phyloP scores from a whole-genome alignment of 495 filamentous ascomycete species.

The Aspergillus affinis region DNA sequence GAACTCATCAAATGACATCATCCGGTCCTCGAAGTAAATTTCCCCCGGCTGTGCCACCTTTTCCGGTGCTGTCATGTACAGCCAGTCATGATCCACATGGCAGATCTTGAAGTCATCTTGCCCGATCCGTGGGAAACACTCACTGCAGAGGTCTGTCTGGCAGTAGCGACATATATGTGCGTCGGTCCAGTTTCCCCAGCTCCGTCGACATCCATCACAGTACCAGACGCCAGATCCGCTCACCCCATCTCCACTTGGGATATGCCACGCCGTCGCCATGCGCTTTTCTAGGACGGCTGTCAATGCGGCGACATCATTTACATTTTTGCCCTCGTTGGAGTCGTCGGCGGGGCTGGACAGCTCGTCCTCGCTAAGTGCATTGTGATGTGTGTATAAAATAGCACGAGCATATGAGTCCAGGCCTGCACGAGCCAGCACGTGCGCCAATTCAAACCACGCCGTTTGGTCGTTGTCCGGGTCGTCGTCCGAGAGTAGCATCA shows the following conservation, averaged over 20 bases:
- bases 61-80: background rate
- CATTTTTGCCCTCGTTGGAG: background rate
- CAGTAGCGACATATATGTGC: background rate
- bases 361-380: background rate
- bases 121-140: background rate
- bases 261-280: background rate
- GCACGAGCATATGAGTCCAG: background rate
- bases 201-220: background rate
- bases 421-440: conserved; percentile 4
- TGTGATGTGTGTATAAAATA: background rate
- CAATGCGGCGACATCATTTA: background rate
- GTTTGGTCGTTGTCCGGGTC: conserved; percentile 14
- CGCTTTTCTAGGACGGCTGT: background rate
- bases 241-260: background rate
- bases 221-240: background rate
- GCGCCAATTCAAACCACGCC: conserved; percentile 4
- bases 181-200: background rate
- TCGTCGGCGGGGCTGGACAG: background rate
- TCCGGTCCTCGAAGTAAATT: background rate
- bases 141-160: background rate
- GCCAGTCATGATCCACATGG: background rate
- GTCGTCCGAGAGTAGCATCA: conserved; percentile 13
- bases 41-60: background rate
- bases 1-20: background rate
- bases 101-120: background rate